These are phyloP conservation scores for Jimgerdemannia flammicorona DNA, from an alignment of 192 early-diverging fungal species.

Conservation along the genomic window DNA sequence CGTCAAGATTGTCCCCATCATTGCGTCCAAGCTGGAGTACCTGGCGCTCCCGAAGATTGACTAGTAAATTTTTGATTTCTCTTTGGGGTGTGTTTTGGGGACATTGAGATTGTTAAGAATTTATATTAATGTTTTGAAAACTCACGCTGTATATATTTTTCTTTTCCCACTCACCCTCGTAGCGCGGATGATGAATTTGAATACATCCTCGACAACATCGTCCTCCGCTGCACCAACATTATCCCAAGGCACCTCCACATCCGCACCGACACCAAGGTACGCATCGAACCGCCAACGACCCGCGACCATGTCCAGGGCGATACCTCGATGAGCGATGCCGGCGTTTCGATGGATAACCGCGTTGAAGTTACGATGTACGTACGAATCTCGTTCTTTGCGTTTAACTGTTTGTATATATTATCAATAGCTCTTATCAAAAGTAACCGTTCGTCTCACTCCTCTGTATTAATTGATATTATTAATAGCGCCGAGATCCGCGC, in stretches of 20 bases:
- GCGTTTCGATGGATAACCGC: background rate
- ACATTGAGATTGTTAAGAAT: background rate
- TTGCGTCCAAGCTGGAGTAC: slow-evolving; percentile 43
- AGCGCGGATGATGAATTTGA: slow-evolving; percentile 31
- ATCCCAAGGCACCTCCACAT: slow-evolving; percentile 27
- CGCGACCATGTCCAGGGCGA: slow-evolving; percentile 18
- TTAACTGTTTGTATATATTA: background rate
- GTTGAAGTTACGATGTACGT: background rate
- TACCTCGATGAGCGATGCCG: slow-evolving; percentile 10
- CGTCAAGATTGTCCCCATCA: slow-evolving; percentile 31
- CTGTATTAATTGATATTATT: slow-evolving; percentile 2
- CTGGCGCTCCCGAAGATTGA: slow-evolving; percentile 48
- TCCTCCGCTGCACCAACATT: slow-evolving; percentile 28
- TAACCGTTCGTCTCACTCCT: background rate
- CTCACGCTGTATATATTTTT: background rate
- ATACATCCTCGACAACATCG: slow-evolving; percentile 32
- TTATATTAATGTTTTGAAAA: background rate
- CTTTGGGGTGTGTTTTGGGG: background rate
- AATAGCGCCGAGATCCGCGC: slow-evolving; percentile 38
- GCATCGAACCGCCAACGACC: slow-evolving; percentile 17
- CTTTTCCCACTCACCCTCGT: background rate
- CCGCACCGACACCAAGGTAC: slow-evolving; percentile 22
- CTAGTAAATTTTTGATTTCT: slow-evolving; percentile 10
- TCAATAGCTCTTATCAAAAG: slow-evolving; percentile 16
- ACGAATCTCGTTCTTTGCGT: background rate